Conservation (phyloP, 768 basidiomycete species). For the Auricularia sp. region DNA sequence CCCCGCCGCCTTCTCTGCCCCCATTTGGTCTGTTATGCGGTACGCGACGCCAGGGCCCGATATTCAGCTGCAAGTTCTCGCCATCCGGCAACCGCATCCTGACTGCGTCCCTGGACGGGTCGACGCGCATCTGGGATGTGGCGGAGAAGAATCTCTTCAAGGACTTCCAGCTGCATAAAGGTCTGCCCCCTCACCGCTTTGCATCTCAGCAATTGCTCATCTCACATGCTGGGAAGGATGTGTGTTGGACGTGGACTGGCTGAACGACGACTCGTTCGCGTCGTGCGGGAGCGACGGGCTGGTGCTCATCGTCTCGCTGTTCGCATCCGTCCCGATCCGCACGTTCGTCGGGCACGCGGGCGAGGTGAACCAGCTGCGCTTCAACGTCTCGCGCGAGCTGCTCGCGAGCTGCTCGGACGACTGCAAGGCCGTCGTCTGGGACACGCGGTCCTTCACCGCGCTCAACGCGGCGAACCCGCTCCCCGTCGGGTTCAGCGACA, state of each 20-base stretch:
- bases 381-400: slow-evolving; percentile 52
- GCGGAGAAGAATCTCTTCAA: not conserved
- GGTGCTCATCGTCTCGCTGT: slow-evolving; percentile 52
- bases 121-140: not conserved
- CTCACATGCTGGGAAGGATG: slow-evolving; percentile 37
- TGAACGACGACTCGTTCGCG: slow-evolving; percentile 59
- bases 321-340: slow-evolving; percentile 16
- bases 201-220: not conserved
- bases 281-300: slow-evolving; percentile 62
- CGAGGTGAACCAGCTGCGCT: slow-evolving; percentile 72
- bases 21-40: too few relatives aligned
- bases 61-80: not conserved
- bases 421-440: slow-evolving; percentile 68
- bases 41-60: not conserved
- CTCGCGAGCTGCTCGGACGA: slow-evolving; percentile 80
- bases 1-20: slow-evolving; percentile 5
- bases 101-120: not conserved
- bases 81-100: not conserved
- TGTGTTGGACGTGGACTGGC: slow-evolving; percentile 75
- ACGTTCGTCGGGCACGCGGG: slow-evolving; percentile 50
- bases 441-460: slow-evolving; percentile 30
- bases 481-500: slow-evolving; percentile 5
- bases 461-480: slow-evolving; percentile 2
- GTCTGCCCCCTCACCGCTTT: slow-evolving; percentile 25
- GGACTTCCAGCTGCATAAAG: slow-evolving; percentile 48